Conservation (phyloP, 352 stramenopile genomes). For the Pythium sukuiense region DNA sequence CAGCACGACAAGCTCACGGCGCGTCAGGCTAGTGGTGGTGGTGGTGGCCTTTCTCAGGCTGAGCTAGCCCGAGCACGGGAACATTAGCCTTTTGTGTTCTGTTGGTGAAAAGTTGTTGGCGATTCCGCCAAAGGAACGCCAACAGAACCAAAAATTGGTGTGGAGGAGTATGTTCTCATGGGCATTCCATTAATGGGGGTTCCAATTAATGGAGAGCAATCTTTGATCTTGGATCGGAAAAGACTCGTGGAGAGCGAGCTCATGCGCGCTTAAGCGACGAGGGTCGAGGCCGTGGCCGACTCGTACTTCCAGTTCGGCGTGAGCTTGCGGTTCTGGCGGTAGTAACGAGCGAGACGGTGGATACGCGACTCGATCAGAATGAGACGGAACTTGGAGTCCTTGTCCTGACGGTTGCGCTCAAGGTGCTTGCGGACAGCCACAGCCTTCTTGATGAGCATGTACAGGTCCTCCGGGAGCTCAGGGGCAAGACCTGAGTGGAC, state of each 20-base stretch:
- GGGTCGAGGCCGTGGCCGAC: slow-evolving; percentile 96
- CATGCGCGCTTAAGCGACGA: slow-evolving; percentile 95
- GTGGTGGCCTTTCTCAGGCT: slow-evolving; percentile 1
- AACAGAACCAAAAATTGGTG: slow-evolving; percentile 23
- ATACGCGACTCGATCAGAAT: slow-evolving; percentile 99
- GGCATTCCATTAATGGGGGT: background rate
- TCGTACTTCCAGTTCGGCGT: slow-evolving; percentile 99
- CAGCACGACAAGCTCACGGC: slow-evolving; percentile 5
- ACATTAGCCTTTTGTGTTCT: slow-evolving; percentile 4
- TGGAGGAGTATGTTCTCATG: slow-evolving; percentile 3
- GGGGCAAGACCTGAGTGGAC: slow-evolving; percentile 90
- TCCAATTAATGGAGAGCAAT: slow-evolving; percentile 15
- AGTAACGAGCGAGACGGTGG: slow-evolving; percentile 98
- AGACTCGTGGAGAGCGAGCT: slow-evolving; percentile 11
- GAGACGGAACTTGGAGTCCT: slow-evolving; percentile 99
- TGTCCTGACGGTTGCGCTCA: slow-evolving; percentile 99
- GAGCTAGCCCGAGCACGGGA: background rate
- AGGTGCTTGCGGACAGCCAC: slow-evolving; percentile 99
- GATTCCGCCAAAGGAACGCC: slow-evolving; percentile 1
- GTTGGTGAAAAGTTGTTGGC: background rate
- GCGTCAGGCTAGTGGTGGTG: background rate
- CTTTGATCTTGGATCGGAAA: slow-evolving; percentile 28
- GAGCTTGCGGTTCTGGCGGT: slow-evolving; percentile 99
- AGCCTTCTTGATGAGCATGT: slow-evolving; percentile 99
- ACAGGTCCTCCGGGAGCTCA: slow-evolving; percentile 99